Evolutionary conservation across 345 rosid species (phyloP), one percentile per base, ranked within the genome.

Genomic region (Salix koriyanagi): DNA sequence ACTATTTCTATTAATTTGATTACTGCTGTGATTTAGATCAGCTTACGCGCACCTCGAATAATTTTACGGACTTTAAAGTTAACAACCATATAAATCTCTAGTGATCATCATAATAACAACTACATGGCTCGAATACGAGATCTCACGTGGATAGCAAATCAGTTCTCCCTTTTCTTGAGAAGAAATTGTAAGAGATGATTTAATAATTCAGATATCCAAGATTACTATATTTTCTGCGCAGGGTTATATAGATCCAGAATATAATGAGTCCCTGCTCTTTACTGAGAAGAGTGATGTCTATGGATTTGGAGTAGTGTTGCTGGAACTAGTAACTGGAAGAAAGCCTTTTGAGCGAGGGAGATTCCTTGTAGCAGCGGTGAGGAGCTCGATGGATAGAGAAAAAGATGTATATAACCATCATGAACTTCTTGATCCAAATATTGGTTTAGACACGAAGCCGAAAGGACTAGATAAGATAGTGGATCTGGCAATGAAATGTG

Each of bases 201-300:
- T n/a, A n/a, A n/a, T n/a, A n/a, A n/a, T n/a, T n/a, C n/a, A 6
- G 4, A 34, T 0, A 2, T 0, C 6, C 42, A 44, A 70, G 0
- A 21, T 16, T 66, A 14, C 52, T 54, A n/a, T 7, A 65, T 71
- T 16, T 78, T 75, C 65, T 11, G 6, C 5, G 36, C 76, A 94
- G 98, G 98, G 97, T 6, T 92, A 92, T 78, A 69, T 92, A 88
- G 97, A 94, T 84, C 96, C 98, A 0, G 98, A 94, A 83, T 93
- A 96, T 69, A 91, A 91, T 85, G 89, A 91, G 95, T 92, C 98
- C 1, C 91, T 93, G 67, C 97, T 87, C 66, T 75, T 96, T 80
- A 96, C 97, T 0, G 99, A 90, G 78, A 96, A 96, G 89, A 93
- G 97, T 10, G 99, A 93, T 73, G 99, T 96, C 18, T 96, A 93